These are phyloP conservation scores for Chlorophyllum brunneum DNA, from an alignment of 768 basidiomycete genomes.

Conservation along the genomic window DNA sequence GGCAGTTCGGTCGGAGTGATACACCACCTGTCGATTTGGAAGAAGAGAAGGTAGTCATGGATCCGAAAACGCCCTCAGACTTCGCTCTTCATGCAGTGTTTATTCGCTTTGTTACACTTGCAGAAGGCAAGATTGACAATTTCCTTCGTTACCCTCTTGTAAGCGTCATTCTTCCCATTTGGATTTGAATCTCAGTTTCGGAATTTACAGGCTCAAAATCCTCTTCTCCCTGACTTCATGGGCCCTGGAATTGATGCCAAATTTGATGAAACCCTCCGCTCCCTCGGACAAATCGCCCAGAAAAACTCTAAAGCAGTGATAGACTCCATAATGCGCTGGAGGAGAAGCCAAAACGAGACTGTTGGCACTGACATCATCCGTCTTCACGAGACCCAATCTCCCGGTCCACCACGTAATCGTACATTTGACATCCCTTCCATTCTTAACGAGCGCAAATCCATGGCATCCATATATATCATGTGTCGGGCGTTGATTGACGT, in stretches of 20 bases:
- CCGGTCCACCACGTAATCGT: slow-evolving; percentile 31
- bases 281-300: slow-evolving; percentile 81
- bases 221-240: slow-evolving; percentile 60
- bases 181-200: background rate
- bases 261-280: slow-evolving; percentile 83
- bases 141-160: slow-evolving; percentile 72
- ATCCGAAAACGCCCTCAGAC: slow-evolving; percentile 81
- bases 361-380: slow-evolving; percentile 47
- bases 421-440: slow-evolving; percentile 44
- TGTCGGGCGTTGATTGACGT: slow-evolving; percentile 81
- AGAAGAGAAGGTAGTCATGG: slow-evolving; percentile 64
- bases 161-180: slow-evolving; percentile 23
- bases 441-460: slow-evolving; percentile 69
- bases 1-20: slow-evolving; percentile 44
- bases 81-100: slow-evolving; percentile 88
- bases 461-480: slow-evolving; percentile 87
- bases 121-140: slow-evolving; percentile 74
- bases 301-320: slow-evolving; percentile 82
- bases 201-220: slow-evolving; percentile 58
- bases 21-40: slow-evolving; percentile 53
- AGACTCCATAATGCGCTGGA: slow-evolving; percentile 86
- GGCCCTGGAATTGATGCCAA: slow-evolving; percentile 70
- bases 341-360: slow-evolving; percentile 68
- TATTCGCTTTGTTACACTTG: slow-evolving; percentile 76
- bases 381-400: slow-evolving; percentile 42